Evolutionary conservation across 768 basidiomycete species (phyloP), one percentile per base, ranked within the genome.

Genomic region (Suillus decipiens): DNA sequence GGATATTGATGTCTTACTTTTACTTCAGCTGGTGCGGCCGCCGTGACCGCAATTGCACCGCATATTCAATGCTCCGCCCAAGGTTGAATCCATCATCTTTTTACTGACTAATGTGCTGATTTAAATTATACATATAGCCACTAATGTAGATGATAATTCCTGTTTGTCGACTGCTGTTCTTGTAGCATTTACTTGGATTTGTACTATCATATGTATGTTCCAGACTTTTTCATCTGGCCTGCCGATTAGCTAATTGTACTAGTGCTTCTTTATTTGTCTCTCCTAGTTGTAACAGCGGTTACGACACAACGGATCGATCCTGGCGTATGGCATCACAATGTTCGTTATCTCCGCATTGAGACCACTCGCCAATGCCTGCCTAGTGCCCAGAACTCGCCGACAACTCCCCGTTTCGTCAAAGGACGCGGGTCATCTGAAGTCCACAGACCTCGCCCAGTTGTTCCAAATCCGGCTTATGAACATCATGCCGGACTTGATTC

Each of bases 251-350:
- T 59, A 2, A 54, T 15, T 31, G 15, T 51, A 17, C 28, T 51
- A 91, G 89, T 89, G 59, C 70, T 89, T 53, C 63, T 76, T n/a
- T 90, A 90, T 71, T 76, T 88, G 59, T 68, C 78, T n/a, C 68
- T 80, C 14, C 72, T 90, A 60, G 70, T 82, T 24, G 70, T 80
- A n/a, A 73, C 80, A 11, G 76, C 80, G 51, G 66, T 84, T 51
- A 74, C 81, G 19, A 77, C 79, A 64, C 70, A 79, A 51, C 75
- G 73, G 59, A 76, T 80, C 14, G 83, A 86, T 66, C 72, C 78
- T 24, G 71, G 72, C 5, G 75, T 90, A 39, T 89, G 88, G 86
- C 71, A 77, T 31, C 76, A 79, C 47, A 75, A 76, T 63, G 79
- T 86, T 33, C 81, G 81, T 57, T 73, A 77, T 37, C 76, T 82